These are phyloP conservation scores for Glutinoglossum americanum DNA, from an alignment of 495 filamentous ascomycete species.

Conservation along the genomic window DNA sequence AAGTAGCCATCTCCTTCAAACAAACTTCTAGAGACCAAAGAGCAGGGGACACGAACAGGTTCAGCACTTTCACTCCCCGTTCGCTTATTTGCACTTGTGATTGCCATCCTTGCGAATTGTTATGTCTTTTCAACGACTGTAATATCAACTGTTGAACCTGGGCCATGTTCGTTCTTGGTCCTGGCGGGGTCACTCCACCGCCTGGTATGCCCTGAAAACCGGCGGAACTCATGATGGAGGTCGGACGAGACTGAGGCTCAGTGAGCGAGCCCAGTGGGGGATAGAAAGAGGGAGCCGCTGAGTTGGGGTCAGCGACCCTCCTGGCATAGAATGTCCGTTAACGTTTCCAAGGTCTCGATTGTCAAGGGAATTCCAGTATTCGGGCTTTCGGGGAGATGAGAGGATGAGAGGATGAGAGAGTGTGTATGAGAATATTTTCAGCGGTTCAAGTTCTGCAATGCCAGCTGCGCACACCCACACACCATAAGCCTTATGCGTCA, in stretches of 20 bases:
- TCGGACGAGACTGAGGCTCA: not conserved
- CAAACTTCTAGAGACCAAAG: not conserved
- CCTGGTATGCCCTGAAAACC: not conserved
- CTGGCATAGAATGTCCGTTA: not conserved
- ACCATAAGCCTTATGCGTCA: not conserved
- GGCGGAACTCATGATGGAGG: slow-evolving; percentile 1
- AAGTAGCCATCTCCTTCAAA: not conserved
- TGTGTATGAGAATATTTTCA: not conserved
- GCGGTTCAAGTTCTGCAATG: not conserved
- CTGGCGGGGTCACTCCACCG: not conserved
- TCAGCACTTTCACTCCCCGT: not conserved
- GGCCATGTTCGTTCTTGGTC: not conserved
- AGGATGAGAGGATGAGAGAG: not conserved
- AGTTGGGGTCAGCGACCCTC: not conserved
- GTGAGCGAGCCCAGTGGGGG: not conserved
- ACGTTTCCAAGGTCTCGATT: not conserved
- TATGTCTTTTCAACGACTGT: not conserved
- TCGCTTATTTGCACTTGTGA: not conserved
- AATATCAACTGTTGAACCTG: slow-evolving; percentile 2
- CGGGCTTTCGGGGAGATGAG: not conserved
- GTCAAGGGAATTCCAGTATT: not conserved
- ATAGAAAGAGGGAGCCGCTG: not conserved
- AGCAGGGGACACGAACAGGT: not conserved
- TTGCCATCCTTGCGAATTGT: slow-evolving; percentile 4
- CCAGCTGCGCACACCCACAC: not conserved